These are phyloP conservation scores for Durusdinium trenchii DNA, from an alignment of 73 alveolate species.

Conservation along the genomic window DNA sequence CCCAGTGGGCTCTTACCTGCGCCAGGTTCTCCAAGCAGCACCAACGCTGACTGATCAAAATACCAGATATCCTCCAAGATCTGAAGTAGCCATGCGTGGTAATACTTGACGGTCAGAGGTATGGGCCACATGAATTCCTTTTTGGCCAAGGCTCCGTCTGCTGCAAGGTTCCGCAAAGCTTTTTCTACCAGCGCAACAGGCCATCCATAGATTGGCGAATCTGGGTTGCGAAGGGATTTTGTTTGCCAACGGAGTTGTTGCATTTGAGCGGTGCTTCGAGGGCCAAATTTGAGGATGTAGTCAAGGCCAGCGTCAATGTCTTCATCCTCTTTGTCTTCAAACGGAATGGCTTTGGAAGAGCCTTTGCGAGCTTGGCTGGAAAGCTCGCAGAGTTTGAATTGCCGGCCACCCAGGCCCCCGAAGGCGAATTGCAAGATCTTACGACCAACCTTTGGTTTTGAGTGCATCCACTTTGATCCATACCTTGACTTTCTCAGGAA, in stretches of 20 bases:
- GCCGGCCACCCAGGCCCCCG: not conserved
- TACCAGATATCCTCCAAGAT: not conserved
- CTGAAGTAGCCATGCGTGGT: not conserved
- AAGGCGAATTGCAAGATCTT: not conserved
- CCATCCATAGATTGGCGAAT: not conserved
- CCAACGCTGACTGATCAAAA: not conserved
- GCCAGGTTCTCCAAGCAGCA: not conserved
- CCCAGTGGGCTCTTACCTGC: constrained; percentile 2
- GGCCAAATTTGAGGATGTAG: not conserved
- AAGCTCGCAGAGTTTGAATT: not conserved
- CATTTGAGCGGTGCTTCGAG: not conserved
- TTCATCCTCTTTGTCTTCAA: not conserved
- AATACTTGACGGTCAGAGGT: not conserved
- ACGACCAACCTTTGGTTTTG: no score
- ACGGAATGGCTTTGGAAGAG: no score
- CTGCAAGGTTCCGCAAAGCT: not conserved
- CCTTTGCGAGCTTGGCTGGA: not conserved
- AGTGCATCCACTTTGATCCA: no score
- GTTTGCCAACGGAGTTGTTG: constrained; percentile 19
- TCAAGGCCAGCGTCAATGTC: not conserved
- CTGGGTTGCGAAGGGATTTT: not conserved
- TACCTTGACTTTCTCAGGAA: no score
- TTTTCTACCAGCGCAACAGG: not conserved
- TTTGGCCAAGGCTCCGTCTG: constrained; percentile 20
- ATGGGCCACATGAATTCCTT: constrained; percentile 26